Conservation (phyloP, 192 early-diverging fungal genomes). For the Rhizoclosmatium sp. region DNA sequence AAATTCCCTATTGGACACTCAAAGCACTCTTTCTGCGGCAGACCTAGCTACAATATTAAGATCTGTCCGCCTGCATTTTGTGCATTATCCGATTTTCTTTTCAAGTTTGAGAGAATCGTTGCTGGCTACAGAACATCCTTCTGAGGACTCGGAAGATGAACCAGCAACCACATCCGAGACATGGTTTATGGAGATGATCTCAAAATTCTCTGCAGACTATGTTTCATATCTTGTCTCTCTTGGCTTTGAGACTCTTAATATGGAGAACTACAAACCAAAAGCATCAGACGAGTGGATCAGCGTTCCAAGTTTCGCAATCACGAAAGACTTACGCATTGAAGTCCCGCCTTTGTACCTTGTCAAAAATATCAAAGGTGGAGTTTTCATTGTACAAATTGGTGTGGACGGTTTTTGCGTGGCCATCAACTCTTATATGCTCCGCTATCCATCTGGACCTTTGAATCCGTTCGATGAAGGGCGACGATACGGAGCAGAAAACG, state of each 20-base stretch:
- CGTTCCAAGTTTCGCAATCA: constrained; percentile 37
- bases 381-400: constrained; percentile 56
- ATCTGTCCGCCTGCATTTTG: constrained; percentile 54
- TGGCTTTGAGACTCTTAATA: constrained; percentile 39
- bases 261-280: neutral
- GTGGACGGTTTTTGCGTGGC: constrained; percentile 53
- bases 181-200: constrained; percentile 53
- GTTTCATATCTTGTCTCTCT: constrained; percentile 44
- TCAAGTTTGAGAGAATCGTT: constrained; percentile 46
- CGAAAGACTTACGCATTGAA: constrained; percentile 36
- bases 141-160: neutral
- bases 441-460: constrained; percentile 22
- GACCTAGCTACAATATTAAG: constrained; percentile 54
- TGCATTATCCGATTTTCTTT: constrained; percentile 58
- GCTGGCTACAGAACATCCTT: neutral
- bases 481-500: constrained; percentile 23
- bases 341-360: constrained; percentile 45
- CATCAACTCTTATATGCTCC: constrained; percentile 56
- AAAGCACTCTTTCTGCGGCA: constrained; percentile 29
- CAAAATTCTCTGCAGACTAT: constrained; percentile 46
- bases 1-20: neutral
- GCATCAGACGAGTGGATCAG: constrained; percentile 6
- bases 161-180: neutral
- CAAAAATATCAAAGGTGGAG: constrained; percentile 29
- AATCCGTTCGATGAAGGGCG: constrained; percentile 29